Percentiles rank a stretch among this genome's conserved stretches.
Conservation (phyloP, 2,329 filamentous ascomycete genomes). For the Emergomyces pasteurianus region DNA sequence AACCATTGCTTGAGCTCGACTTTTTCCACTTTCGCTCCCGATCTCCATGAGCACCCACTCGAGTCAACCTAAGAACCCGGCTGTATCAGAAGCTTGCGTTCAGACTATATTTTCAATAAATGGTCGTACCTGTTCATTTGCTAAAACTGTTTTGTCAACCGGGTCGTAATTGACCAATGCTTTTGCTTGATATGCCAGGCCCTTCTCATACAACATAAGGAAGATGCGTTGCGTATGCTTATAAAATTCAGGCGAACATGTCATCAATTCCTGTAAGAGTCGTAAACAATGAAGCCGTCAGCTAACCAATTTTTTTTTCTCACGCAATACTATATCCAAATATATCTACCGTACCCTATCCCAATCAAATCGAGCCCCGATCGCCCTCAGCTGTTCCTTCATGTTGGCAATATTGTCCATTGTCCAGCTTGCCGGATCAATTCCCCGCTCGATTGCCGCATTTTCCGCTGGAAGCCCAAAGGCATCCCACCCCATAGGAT, state of each 20-base stretch:
- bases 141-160: slow-evolving; percentile 76
- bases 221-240: slow-evolving; percentile 83
- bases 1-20: slow-evolving; percentile 79
- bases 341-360: slow-evolving; percentile 47
- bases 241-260: slow-evolving; percentile 76
- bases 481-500: slow-evolving; percentile 93
- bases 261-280: slow-evolving; percentile 59
- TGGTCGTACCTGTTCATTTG: slow-evolving; percentile 60
- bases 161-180: slow-evolving; percentile 85
- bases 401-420: slow-evolving; percentile 67
- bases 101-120: background rate
- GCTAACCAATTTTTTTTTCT: too few relatives aligned
- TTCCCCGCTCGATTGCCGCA: slow-evolving; percentile 70
- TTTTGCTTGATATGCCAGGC: slow-evolving; percentile 71
- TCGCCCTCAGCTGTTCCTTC: slow-evolving; percentile 66
- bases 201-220: slow-evolving; percentile 59
- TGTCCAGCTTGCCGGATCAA: slow-evolving; percentile 71
- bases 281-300: slow-evolving; percentile 12
- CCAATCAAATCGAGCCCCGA: slow-evolving; percentile 81
- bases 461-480: slow-evolving; percentile 88
- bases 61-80: slow-evolving; percentile 50
- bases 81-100: slow-evolving; percentile 2
- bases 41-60: slow-evolving; percentile 75
- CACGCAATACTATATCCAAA: slow-evolving; percentile 1
- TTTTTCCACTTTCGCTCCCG: slow-evolving; percentile 73